Conservation (phyloP, 1,284 basidiomycete genomes). For the Ceratobasidium sp. region DNA sequence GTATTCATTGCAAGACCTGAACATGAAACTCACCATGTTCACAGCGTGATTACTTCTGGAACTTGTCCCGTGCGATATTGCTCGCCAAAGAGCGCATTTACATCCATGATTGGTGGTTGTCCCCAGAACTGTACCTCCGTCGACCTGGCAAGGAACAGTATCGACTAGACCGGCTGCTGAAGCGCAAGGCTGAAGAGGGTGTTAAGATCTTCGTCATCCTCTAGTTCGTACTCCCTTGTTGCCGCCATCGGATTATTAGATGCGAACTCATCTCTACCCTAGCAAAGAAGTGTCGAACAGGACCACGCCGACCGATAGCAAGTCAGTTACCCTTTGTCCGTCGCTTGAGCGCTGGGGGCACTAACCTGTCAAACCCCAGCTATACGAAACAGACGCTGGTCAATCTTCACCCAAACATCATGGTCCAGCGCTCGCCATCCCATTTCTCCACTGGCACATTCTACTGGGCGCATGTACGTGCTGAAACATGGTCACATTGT, state of each 20-base stretch:
- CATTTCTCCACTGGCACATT: conserved; percentile 98
- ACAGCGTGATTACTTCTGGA: conserved; percentile 97
- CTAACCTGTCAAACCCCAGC: conserved; percentile 56
- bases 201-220: conserved; percentile 97
- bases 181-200: conserved; percentile 94
- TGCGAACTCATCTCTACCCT: not conserved
- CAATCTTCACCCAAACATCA: conserved; percentile 89
- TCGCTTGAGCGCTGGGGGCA: not conserved
- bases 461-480: conserved; percentile 93
- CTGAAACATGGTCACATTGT: not conserved
- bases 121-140: conserved; percentile 79
- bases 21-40: conserved; percentile 33
- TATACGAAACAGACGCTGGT: conserved; percentile 93
- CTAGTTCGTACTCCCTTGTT: conserved; percentile 66
- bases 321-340: conserved; percentile 59
- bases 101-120: conserved; percentile 97
- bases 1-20: not conserved
- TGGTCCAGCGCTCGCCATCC: conserved; percentile 96
- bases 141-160: conserved; percentile 87
- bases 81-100: conserved; percentile 91
- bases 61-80: conserved; percentile 91
- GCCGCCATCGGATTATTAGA: not conserved
- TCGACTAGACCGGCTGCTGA: conserved; percentile 86
- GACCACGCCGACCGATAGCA: conserved; percentile 93
- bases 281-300: conserved; percentile 98